Conservation (phyloP, 371 early-diverging fungal genomes). For the Modicella reniformis region DNA sequence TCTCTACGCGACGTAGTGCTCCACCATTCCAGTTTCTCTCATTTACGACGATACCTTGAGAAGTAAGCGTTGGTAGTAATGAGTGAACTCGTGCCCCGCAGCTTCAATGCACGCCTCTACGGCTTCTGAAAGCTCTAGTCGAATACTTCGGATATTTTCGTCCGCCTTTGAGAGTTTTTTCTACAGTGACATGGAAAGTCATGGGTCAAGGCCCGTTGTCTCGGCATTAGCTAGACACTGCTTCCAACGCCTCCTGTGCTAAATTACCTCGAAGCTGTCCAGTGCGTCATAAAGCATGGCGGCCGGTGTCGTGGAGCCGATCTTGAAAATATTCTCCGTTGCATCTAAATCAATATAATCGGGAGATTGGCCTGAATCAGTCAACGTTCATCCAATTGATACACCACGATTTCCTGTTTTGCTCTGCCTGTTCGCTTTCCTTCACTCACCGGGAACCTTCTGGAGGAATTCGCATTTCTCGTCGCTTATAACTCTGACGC, state of each 20-base stretch:
- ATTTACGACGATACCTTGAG: slow-evolving; percentile 59
- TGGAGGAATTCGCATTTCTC: slow-evolving; percentile 86
- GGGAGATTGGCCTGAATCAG: neutral
- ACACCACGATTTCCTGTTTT: neutral
- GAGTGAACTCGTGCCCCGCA: slow-evolving; percentile 88
- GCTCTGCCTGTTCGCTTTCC: neutral
- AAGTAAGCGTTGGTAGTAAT: slow-evolving; percentile 78
- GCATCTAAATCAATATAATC: slow-evolving; percentile 60
- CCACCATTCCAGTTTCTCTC: slow-evolving; percentile 17
- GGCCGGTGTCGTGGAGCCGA: slow-evolving; percentile 93
- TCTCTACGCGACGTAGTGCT: no score
- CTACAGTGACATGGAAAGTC: slow-evolving; percentile 50
- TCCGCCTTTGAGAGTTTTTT: slow-evolving; percentile 90
- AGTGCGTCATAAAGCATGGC: slow-evolving; percentile 94
- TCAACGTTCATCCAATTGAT: neutral
- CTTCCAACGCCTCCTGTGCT: neutral
- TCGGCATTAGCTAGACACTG: neutral
- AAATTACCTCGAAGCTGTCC: slow-evolving; percentile 87
- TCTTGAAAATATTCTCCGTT: slow-evolving; percentile 86
- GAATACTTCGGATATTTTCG: slow-evolving; percentile 91
- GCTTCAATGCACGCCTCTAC: slow-evolving; percentile 94
- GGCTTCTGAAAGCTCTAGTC: slow-evolving; percentile 81
- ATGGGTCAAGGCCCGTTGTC: neutral
- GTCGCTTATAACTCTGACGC: slow-evolving; percentile 88
- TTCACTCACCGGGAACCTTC: slow-evolving; percentile 81